These are phyloP conservation scores for Suhomyces vadensis DNA, from an alignment of 805 yeast species.

Conservation along the genomic window DNA sequence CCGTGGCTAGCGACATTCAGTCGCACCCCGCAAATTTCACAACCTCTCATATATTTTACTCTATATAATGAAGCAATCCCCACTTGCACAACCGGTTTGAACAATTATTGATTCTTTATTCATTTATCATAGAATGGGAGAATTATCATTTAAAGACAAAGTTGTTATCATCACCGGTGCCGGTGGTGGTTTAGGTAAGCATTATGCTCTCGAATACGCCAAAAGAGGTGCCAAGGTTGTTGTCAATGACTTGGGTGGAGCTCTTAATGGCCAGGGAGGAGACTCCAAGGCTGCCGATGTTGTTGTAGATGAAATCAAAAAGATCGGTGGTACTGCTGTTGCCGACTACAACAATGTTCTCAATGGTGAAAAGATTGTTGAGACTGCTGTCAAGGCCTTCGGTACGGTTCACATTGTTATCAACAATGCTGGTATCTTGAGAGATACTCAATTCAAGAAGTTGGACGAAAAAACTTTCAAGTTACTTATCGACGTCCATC, in stretches of 20 bases:
- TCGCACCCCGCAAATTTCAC: neutral
- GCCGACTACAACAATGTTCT: conserved; percentile 92
- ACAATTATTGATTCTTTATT: neutral
- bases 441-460: conserved; percentile 84
- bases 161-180: conserved; percentile 96
- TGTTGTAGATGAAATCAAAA: conserved; percentile 82
- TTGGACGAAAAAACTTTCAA: conserved; percentile 81
- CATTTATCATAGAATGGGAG: conserved; percentile 22
- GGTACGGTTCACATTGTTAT: conserved; percentile 87
- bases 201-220: conserved; percentile 85
- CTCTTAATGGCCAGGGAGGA: conserved; percentile 68
- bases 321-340: conserved; percentile 81
- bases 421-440: conserved; percentile 93
- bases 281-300: conserved; percentile 83
- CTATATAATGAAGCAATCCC: neutral
- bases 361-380: conserved; percentile 79
- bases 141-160: conserved; percentile 64
- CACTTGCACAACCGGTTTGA: neutral
- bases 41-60: too few relatives aligned
- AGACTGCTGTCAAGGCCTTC: conserved; percentile 81
- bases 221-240: conserved; percentile 92
- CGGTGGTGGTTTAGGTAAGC: conserved; percentile 94
- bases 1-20: too few relatives aligned
- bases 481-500: conserved; percentile 81
- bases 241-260: conserved; percentile 91